Base-by-base conservation (phyloP, 805 yeast genomes). In the Zygosaccharomyces siamensis region DNA sequence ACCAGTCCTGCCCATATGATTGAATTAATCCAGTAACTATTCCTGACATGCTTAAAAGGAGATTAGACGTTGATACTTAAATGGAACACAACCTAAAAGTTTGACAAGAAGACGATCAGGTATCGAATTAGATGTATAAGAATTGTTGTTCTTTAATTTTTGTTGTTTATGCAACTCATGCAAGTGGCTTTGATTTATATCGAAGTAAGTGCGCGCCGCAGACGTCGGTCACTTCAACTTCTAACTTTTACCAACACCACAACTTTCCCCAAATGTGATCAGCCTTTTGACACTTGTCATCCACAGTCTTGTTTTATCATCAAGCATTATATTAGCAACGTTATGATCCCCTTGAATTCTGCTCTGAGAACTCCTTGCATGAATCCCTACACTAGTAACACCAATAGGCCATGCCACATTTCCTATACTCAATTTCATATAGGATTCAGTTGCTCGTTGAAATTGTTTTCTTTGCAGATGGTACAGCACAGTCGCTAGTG, bases 391-490 rank as follows among this genome's bases (percentile, higher is more conserved):
- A 48, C 79, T 79, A 6, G 80, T 72, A 11, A 89, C 86, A 24
- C 96, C 97, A 54, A 88, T 84, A 2, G 97, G 97, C 95, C 95
- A 89, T 4, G 93, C 90, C 2, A 85, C 88, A 56, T 87, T 86
- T 1, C 96, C 97, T 14, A 89, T 83, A 60, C 92, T 83, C 49
- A 89, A 68, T 53, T 83, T 77, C 72, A 88, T 69, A 57, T 89
- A 89, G 23, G 81, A 72, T 58, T 86, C 87, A 50, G 78, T 78
- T 11, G 59, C 58, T 16, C 45, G 53, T 24, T 52, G 52, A 20
- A 48, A 56, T 30, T 63, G 75, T 12, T 63, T 59, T 8, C 67
- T 59, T 63, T 88, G 95, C n/a, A 86, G 47, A 57, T 82, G 74
- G 53, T 76, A 72, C 7, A 84, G 56, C 1, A 86, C 76, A 0